Evolutionary conservation across 495 filamentous ascomycete genomes (phyloP), one percentile per base, ranked within the genome.

Genomic region (Penicillium silybi): DNA sequence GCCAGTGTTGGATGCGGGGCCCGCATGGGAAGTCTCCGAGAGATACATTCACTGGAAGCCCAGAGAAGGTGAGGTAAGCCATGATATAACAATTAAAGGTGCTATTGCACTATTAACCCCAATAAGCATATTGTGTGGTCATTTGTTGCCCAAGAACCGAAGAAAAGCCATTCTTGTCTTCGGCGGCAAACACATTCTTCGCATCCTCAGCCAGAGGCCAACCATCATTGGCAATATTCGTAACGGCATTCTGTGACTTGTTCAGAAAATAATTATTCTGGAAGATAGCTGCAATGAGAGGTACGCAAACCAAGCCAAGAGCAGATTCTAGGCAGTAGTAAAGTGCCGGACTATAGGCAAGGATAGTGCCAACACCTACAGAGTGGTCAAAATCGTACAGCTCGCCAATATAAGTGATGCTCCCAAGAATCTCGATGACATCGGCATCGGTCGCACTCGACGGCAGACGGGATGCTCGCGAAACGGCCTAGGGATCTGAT

Each of bases 161-260:
- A 20, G 20, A 47, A 54, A 11, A 15, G 20, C 13, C 41, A 44
- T 29, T 37, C 7, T 54, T 39, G 45, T 50, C 19, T 44, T 55
- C 32, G 39, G 29, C 4, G 38, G 26, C 18, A 18, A 40, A 23
- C 22, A n/a, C 40, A 39, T 17, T 19, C n/a, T 55, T 48, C 46
- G 27, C 39, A 15, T 45, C 43, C 26, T 55, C 49, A 2, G 16
- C 16, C 17, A 57, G 6, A 6, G 40, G 19, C 17, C 51, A 22
- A 0, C 52, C 54, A 37, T 55, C 59, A 47, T 55, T 55, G 6
- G 44, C 52, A n/a, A 44, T 29, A 46, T 53, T 48, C 3, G 38
- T 46, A 7, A 58, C 55, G 6, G 46, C 49, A 50, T 58, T 62
- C 41, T 62, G 59, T 17, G 48, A 41, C 43, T 48, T 56, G 2